These are phyloP conservation scores for Amanita molliuscula DNA, from an alignment of 768 basidiomycete genomes.

Conservation along the genomic window DNA sequence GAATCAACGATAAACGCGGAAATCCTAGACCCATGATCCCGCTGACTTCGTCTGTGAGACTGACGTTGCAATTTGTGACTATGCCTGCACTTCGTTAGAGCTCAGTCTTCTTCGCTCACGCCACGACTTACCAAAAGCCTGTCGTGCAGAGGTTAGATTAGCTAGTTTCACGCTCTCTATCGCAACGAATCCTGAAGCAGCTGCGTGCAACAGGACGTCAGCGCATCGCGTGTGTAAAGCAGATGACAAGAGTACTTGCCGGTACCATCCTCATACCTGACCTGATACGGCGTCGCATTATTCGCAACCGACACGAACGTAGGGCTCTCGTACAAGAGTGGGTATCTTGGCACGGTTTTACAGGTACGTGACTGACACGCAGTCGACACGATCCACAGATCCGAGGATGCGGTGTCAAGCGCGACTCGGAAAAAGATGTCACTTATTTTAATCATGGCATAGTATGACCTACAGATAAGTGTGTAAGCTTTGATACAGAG, in stretches of 20 bases:
- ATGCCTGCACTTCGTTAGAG: slow-evolving; percentile 31
- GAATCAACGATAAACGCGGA: slow-evolving; percentile 57
- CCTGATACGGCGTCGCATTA: slow-evolving; percentile 50
- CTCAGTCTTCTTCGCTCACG: background rate
- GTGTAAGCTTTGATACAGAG: background rate
- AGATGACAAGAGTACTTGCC: slow-evolving; percentile 28
- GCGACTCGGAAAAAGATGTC: slow-evolving; percentile 56
- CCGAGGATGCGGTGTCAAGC: slow-evolving; percentile 67
- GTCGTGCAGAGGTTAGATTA: slow-evolving; percentile 49
- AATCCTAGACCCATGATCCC: slow-evolving; percentile 74
- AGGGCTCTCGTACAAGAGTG: slow-evolving; percentile 53
- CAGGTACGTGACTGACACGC: slow-evolving; percentile 48
- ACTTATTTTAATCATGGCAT: slow-evolving; percentile 47
- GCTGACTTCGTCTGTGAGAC: slow-evolving; percentile 52
- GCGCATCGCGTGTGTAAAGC: background rate
- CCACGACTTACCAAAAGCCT: slow-evolving; percentile 51
- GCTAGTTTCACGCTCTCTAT: slow-evolving; percentile 49
- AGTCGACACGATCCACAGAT: slow-evolving; percentile 64
- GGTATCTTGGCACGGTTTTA: slow-evolving; percentile 55
- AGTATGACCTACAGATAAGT: slow-evolving; percentile 50
- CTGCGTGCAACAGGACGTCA: slow-evolving; percentile 23
- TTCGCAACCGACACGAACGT: slow-evolving; percentile 51
- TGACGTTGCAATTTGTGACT: slow-evolving; percentile 51
- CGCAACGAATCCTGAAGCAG: slow-evolving; percentile 60
- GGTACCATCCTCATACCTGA: slow-evolving; percentile 60